A percentile compares a stretch with the other conserved stretches of the same genome.
Evolutionary conservation across 768 basidiomycete species (phyloP).

Genomic region (Lentinula lateritia): DNA sequence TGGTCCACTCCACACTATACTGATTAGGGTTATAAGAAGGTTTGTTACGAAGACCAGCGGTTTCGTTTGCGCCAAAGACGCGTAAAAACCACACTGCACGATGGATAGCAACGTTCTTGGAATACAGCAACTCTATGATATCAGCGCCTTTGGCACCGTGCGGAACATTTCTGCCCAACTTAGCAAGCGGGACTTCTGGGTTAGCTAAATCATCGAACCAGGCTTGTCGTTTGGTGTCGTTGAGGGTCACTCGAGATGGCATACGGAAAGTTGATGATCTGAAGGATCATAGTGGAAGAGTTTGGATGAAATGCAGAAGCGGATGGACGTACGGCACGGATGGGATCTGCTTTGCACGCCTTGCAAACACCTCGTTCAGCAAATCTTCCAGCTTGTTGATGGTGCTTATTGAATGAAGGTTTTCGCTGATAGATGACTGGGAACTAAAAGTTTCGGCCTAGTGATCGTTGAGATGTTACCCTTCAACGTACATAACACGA

Average conservation of each 20-base stretch:
- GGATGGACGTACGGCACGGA: conserved; percentile 53
- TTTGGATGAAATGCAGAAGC: neutral
- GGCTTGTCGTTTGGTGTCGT: conserved; percentile 69
- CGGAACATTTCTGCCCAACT: conserved; percentile 80
- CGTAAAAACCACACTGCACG: conserved; percentile 86
- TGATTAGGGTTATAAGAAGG: conserved; percentile 77
- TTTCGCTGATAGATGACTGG: conserved; percentile 45
- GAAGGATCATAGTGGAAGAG: neutral
- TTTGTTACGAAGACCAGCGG: conserved; percentile 72
- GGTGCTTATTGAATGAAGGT: conserved; percentile 44
- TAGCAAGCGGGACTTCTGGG: conserved; percentile 72
- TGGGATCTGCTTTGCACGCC: conserved; percentile 51
- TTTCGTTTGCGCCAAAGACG: conserved; percentile 84
- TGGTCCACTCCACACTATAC: conserved; percentile 84
- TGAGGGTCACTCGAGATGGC: conserved; percentile 77
- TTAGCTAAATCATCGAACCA: conserved; percentile 86
- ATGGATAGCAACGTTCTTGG: conserved; percentile 70
- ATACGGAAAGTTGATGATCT: conserved; percentile 71
- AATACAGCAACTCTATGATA: conserved; percentile 72
- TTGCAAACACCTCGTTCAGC: conserved; percentile 70
- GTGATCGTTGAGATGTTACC: neutral
- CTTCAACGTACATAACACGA: neutral
- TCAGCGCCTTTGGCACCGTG: conserved; percentile 85
- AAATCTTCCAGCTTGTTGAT: conserved; percentile 63
- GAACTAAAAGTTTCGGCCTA: conserved; percentile 65